Conservation (phyloP, 371 early-diverging fungal genomes). For the Mortierella sp. region DNA sequence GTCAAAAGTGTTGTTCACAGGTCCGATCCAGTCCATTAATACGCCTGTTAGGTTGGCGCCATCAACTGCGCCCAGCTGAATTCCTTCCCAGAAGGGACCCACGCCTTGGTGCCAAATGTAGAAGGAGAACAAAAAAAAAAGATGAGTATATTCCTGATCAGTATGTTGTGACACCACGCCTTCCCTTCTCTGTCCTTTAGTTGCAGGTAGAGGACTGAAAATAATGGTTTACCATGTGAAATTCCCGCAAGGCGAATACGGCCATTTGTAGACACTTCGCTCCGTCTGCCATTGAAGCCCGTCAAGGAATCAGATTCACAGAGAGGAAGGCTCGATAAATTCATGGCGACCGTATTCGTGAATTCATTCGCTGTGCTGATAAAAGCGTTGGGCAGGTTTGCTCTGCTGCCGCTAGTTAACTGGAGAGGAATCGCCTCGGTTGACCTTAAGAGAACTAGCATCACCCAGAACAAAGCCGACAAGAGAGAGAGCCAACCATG, state of each 20-base stretch:
- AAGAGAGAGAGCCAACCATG: background rate
- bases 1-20: conserved; percentile 33
- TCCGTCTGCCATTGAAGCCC: conserved; percentile 27
- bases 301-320: conserved; percentile 30
- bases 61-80: conserved; percentile 55
- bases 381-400: no score
- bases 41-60: conserved; percentile 56
- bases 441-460: no score
- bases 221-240: conserved; percentile 30
- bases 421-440: no score
- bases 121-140: background rate
- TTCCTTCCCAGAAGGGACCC: conserved; percentile 53
- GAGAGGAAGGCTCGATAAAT: conserved; percentile 21
- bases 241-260: conserved; percentile 37
- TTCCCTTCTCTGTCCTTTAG: no score
- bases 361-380: background rate
- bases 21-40: conserved; percentile 54
- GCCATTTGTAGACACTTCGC: conserved; percentile 19
- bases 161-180: no score
- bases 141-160: no score
- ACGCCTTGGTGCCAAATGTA: conserved; percentile 26
- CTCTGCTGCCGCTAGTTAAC: no score
- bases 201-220: no score
- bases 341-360: conserved; percentile 17
- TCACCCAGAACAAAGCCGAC: no score